Evolutionary conservation across 2,329 filamentous ascomycete genomes (phyloP).

Genomic region (Fusarium hainanense): DNA sequence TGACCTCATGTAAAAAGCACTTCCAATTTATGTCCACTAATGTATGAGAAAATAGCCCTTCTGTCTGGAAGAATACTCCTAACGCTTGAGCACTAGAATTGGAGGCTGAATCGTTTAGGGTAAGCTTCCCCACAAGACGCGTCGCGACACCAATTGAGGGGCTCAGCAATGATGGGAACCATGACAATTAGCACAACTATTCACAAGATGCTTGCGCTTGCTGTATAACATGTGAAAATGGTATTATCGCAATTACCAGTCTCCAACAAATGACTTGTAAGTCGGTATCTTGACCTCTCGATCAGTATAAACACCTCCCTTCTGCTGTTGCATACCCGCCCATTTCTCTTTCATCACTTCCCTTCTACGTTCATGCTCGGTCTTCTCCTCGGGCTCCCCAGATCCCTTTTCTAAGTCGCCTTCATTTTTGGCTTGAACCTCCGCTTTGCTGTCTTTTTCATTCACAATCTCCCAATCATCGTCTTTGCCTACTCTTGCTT

Average conservation of each 20-base stretch:
- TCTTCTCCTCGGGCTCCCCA: neutral
- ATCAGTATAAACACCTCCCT: neutral
- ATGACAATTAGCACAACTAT: neutral
- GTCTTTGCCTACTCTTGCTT: neutral
- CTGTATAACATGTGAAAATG: rapidly evolving
- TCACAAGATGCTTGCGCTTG: neutral
- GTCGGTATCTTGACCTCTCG: slow-evolving; percentile 2
- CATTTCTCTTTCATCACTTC: neutral
- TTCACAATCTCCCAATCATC: slow-evolving; percentile 25
- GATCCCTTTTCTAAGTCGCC: rapidly evolving
- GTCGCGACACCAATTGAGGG: neutral
- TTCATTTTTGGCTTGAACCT: neutral
- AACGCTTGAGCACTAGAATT: neutral
- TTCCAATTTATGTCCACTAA: neutral
- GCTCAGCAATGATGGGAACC: neutral
- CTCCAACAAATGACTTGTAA: slow-evolving; percentile 1
- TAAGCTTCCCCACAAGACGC: neutral
- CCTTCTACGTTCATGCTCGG: neutral
- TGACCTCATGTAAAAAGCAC: too few species aligned
- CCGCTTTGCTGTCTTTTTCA: neutral
- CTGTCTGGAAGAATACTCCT: rapidly evolving
- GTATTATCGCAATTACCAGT: neutral
- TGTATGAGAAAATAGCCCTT: rapidly evolving
- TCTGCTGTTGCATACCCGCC: neutral
- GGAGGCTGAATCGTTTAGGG: neutral